A percentile compares a stretch with the other conserved stretches of the same genome.
phyloP scores from a whole-genome alignment of 2,329 filamentous ascomycete genomes.

The Purpureocillium takamizusanense region DNA sequence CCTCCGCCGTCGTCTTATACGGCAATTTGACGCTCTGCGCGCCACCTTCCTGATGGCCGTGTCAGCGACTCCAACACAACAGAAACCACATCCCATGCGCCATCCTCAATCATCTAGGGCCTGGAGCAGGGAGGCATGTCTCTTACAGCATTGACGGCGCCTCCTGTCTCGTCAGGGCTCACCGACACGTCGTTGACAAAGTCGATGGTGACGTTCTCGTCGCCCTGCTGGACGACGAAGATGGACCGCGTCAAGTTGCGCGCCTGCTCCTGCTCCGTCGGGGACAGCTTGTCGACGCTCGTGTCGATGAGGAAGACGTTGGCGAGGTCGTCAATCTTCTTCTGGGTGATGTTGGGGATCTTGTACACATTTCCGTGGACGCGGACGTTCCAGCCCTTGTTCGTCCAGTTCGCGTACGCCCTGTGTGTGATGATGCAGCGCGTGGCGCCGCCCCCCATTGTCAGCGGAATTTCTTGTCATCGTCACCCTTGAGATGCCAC shows the following conservation, averaged over 20 bases:
- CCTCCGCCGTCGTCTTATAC: conserved; percentile 54
- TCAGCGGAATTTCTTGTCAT: too few species aligned
- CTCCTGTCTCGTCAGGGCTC: conserved; percentile 46
- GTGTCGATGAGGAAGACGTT: conserved; percentile 62
- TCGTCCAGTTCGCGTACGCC: conserved; percentile 70
- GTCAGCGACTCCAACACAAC: too few species aligned
- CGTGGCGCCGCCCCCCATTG: too few species aligned
- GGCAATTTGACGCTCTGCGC: conserved; percentile 55
- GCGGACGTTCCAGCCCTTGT: conserved; percentile 66
- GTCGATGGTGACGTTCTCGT: conserved; percentile 54
- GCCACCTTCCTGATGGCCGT: conserved; percentile 35
- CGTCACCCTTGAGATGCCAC: too few species aligned
- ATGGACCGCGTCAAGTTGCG: conserved; percentile 66
- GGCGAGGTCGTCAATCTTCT: conserved; percentile 58
- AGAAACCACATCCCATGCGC: too few species aligned
- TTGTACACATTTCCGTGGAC: conserved; percentile 79
- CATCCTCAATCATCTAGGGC: too few species aligned
- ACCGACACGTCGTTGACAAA: conserved; percentile 36
- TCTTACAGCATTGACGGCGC: conserved; percentile 33
- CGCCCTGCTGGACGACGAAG: conserved; percentile 63
- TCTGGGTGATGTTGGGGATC: conserved; percentile 56
- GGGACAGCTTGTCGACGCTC: conserved; percentile 48
- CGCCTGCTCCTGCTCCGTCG: conserved; percentile 54
- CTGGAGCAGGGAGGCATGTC: too few species aligned
- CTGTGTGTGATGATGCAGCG: conserved; percentile 13